phyloP scores from a whole-genome alignment of 2,329 filamentous ascomycete species.

The Fusarium sterilihyphosum region DNA sequence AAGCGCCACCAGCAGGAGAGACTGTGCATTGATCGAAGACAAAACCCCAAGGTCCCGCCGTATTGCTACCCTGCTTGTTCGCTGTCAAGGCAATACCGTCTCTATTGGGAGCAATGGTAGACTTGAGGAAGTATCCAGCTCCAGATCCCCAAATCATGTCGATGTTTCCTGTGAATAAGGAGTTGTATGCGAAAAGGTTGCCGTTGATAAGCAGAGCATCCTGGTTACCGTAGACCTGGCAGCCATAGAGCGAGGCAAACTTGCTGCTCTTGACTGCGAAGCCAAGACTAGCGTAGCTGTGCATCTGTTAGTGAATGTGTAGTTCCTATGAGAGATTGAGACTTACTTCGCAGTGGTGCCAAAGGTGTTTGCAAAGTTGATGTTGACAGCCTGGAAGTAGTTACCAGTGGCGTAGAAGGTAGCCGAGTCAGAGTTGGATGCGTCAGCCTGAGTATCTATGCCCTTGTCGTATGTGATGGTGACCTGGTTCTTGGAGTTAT shows the following conservation, averaged over 20 bases:
- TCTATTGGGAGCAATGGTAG: constrained; percentile 45
- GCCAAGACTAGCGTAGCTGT: constrained; percentile 56
- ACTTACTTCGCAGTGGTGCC: constrained; percentile 35
- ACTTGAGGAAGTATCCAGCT: constrained; percentile 54
- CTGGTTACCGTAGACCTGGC: constrained; percentile 58
- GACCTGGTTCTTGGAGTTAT: constrained; percentile 36
- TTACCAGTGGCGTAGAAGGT: constrained; percentile 40
- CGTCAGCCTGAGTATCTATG: constrained; percentile 34
- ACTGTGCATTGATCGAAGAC: constrained; percentile 49
- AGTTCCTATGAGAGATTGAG: accelerated
- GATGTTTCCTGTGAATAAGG: constrained; percentile 55
- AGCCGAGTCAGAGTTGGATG: constrained; percentile 40
- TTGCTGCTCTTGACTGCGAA: constrained; percentile 54
- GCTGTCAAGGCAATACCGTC: constrained; percentile 46
- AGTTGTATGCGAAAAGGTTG: constrained; percentile 56
- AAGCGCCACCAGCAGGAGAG: constrained; percentile 39
- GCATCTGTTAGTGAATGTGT: not conserved
- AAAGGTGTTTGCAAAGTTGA: constrained; percentile 39
- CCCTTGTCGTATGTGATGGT: constrained; percentile 37
- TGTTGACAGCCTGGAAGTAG: constrained; percentile 41
- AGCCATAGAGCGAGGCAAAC: constrained; percentile 52
- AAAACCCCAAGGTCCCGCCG: constrained; percentile 47
- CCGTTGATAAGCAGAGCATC: constrained; percentile 61
- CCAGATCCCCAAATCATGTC: constrained; percentile 58
- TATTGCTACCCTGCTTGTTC: constrained; percentile 51